A percentile compares a stretch with the other conserved stretches of the same genome.
Conservation (phyloP, 352 stramenopile genomes). For the Phytopythium delawarense region DNA sequence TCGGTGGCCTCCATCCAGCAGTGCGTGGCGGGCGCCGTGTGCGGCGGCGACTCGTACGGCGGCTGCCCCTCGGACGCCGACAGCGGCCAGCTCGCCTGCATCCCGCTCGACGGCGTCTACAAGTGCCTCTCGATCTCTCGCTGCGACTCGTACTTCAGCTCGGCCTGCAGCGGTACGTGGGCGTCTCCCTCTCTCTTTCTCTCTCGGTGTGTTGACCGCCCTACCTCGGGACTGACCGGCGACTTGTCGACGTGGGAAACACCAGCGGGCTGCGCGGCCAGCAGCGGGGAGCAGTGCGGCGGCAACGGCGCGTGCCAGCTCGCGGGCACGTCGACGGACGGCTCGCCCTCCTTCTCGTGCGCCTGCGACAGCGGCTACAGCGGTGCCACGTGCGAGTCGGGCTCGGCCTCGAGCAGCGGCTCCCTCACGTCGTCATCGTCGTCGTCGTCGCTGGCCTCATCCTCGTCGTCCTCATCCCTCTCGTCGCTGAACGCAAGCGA, state of each 20-base stretch:
- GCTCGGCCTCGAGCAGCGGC: slow-evolving; percentile 2
- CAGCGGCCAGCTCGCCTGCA: slow-evolving; percentile 69
- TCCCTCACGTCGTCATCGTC: slow-evolving; percentile 8
- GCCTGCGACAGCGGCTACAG: slow-evolving; percentile 66
- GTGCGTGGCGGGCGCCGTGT: slow-evolving; percentile 57
- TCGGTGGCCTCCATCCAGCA: slow-evolving; percentile 51
- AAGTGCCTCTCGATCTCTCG: slow-evolving; percentile 77
- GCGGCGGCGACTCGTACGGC: slow-evolving; percentile 39
- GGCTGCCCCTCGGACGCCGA: slow-evolving; percentile 53
- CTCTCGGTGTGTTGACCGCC: not conserved
- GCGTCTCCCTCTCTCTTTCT: not conserved
- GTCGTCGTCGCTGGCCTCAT: not conserved
- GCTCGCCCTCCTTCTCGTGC: slow-evolving; percentile 48
- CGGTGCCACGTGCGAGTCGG: slow-evolving; percentile 43
- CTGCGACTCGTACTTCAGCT: slow-evolving; percentile 66
- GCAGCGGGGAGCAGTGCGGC: slow-evolving; percentile 58
- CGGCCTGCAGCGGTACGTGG: slow-evolving; percentile 51
- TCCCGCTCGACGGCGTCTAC: slow-evolving; percentile 58
- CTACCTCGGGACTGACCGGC: not conserved
- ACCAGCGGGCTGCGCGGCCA: slow-evolving; percentile 28
- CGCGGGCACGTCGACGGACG: slow-evolving; percentile 6
- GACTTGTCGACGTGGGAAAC: not conserved
- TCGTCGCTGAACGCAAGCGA: slow-evolving; percentile 9
- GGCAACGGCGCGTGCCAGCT: slow-evolving; percentile 59
- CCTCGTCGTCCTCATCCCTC: slow-evolving; percentile 9